Evolutionary conservation across 148 eudicot species (phyloP).

Genomic region (Vaccinium myrtillus): DNA sequence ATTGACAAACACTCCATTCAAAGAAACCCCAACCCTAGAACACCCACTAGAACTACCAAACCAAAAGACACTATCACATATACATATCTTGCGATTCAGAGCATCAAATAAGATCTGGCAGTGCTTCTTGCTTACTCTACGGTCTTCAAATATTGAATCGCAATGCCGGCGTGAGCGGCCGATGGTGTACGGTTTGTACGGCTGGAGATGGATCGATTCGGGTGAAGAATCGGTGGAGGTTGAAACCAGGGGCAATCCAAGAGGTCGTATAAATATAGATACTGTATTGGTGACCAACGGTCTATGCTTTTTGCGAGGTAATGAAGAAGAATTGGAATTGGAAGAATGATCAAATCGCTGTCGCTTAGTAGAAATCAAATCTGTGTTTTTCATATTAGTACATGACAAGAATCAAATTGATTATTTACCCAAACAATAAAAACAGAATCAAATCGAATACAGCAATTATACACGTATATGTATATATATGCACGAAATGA

Average conservation of each 20-base stretch:
- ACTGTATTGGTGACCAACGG: constrained; percentile 8
- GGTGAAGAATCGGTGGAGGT: constrained; percentile 11
- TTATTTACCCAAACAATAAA: background rate
- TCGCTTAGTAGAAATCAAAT: constrained; percentile 26
- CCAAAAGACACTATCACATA: constrained; percentile 56
- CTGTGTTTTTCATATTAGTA: constrained; percentile 15
- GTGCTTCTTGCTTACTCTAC: constrained; percentile 70
- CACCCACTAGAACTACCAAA: constrained; percentile 15
- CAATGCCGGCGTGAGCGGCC: constrained; percentile 48
- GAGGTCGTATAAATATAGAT: constrained; percentile 24
- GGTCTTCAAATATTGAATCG: constrained; percentile 49
- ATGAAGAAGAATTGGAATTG: constrained; percentile 8
- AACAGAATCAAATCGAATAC: background rate
- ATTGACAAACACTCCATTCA: constrained; percentile 78
- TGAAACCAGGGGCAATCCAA: constrained; percentile 33
- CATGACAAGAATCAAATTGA: constrained; percentile 8
- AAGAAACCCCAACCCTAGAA: constrained; percentile 50
- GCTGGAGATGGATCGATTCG: constrained; percentile 37
- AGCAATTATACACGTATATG: background rate
- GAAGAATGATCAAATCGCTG: constrained; percentile 11
- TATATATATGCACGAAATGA: background rate
- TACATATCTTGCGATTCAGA: constrained; percentile 39
- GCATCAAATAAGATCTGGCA: constrained; percentile 64
- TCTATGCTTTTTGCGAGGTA: constrained; percentile 25
- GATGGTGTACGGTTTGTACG: constrained; percentile 47